Conservation (phyloP, 2,329 filamentous ascomycete species). For the Talaromyces sp. region DNA sequence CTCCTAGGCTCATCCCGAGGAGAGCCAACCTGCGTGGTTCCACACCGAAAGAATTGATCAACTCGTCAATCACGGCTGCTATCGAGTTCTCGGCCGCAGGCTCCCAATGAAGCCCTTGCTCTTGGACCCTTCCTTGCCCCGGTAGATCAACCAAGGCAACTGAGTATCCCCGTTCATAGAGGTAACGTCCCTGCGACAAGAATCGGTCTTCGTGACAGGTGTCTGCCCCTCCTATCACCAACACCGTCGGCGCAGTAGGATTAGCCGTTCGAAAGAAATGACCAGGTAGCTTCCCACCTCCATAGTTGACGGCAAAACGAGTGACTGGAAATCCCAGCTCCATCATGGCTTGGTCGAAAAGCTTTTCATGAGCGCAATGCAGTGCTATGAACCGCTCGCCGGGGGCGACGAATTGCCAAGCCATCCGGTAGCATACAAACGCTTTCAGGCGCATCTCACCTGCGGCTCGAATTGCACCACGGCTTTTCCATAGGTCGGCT, state of each 20-base stretch:
- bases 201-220: neutral
- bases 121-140: neutral
- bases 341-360: neutral
- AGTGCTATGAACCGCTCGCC: neutral
- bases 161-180: neutral
- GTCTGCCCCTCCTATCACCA: neutral
- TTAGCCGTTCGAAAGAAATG: neutral
- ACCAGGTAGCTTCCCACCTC: neutral
- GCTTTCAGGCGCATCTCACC: neutral
- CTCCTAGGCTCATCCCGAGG: neutral
- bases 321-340: neutral
- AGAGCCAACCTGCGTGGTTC: neutral
- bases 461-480: neutral
- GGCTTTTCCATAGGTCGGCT: neutral
- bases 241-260: neutral
- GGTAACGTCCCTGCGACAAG: neutral
- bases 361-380: neutral
- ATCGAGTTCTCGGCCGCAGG: neutral
- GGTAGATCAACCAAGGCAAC: neutral
- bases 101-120: neutral
- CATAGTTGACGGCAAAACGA: neutral
- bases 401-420: neutral
- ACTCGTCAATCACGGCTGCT: neutral
- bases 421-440: neutral
- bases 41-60: neutral